Evolutionary conservation across 1,284 basidiomycete species (phyloP).

Genomic region (Neotropicomus parvogracilis): DNA sequence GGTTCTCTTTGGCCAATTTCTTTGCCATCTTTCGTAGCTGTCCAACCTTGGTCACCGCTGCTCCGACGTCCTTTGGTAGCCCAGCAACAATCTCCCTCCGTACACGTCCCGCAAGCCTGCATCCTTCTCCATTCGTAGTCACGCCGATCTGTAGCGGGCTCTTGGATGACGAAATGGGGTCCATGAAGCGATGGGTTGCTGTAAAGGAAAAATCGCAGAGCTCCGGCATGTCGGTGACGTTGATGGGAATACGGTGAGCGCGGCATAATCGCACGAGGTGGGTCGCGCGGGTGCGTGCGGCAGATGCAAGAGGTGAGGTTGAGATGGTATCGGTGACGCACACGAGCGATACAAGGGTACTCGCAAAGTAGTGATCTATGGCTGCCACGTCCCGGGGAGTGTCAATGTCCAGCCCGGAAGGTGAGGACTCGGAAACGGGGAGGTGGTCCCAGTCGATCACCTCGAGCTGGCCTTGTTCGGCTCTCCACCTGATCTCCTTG

Average conservation of each 20-base stretch:
- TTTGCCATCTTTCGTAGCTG: conserved; percentile 65
- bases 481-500: conserved; percentile 72
- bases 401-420: neutral
- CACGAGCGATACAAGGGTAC: conserved; percentile 50
- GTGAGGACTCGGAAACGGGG: neutral
- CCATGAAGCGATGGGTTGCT: conserved; percentile 79
- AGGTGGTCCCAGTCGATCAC: conserved; percentile 53
- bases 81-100: conserved; percentile 79
- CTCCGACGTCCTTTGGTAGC: conserved; percentile 73
- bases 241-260: conserved; percentile 69
- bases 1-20: conserved; percentile 22
- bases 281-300: conserved; percentile 39
- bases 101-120: conserved; percentile 79
- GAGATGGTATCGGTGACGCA: conserved; percentile 55
- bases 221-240: conserved; percentile 81
- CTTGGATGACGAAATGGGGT: conserved; percentile 42
- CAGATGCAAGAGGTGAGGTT: conserved; percentile 11
- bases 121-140: conserved; percentile 91
- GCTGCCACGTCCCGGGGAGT: conserved; percentile 35
- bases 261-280: conserved; percentile 61
- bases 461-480: conserved; percentile 50
- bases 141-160: conserved; percentile 82
- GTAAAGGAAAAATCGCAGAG: conserved; percentile 91
- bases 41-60: conserved; percentile 77
- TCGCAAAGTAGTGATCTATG: conserved; percentile 46